Evolutionary conservation across 352 stramenopile genomes (phyloP).

Genomic region (Phytophthora foliorum): DNA sequence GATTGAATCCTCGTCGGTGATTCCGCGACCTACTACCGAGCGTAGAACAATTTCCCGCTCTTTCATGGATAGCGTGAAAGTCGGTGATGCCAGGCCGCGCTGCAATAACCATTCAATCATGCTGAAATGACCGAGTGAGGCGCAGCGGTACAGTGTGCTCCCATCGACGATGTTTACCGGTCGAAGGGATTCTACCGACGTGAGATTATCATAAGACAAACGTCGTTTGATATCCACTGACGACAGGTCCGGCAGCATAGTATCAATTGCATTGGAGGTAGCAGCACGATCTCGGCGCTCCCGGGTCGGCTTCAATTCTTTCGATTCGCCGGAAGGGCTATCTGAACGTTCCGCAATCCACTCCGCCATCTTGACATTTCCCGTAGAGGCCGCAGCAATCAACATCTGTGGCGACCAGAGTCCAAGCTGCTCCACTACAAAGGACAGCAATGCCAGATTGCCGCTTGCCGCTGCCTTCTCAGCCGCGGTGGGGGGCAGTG

Average conservation of each 20-base stretch:
- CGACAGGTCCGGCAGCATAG: slow-evolving; percentile 14
- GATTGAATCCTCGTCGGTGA: slow-evolving; percentile 22
- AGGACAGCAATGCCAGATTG: slow-evolving; percentile 33
- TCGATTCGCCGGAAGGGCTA: background rate
- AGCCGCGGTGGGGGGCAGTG: slow-evolving; percentile 14
- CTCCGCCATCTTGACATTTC: slow-evolving; percentile 42
- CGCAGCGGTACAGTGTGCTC: slow-evolving; percentile 36
- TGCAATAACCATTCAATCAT: slow-evolving; percentile 49
- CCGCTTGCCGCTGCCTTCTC: slow-evolving; percentile 47
- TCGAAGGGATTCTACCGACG: slow-evolving; percentile 12
- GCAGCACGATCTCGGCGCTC: slow-evolving; percentile 26
- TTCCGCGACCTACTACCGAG: slow-evolving; percentile 30
- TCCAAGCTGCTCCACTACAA: slow-evolving; percentile 37
- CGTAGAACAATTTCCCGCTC: slow-evolving; percentile 38
- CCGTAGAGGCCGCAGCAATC: slow-evolving; percentile 30
- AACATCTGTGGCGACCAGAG: slow-evolving; percentile 47
- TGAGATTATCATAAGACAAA: slow-evolving; percentile 29
- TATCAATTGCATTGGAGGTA: slow-evolving; percentile 31
- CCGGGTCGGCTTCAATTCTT: slow-evolving; percentile 12
- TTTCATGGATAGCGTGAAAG: slow-evolving; percentile 35
- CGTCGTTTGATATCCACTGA: slow-evolving; percentile 24
- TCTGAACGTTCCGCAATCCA: slow-evolving; percentile 38
- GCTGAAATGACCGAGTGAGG: slow-evolving; percentile 22
- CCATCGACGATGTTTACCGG: slow-evolving; percentile 36
- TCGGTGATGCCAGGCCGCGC: slow-evolving; percentile 18